Evolutionary conservation across 129 eudicot genomes (phyloP).

Genomic region (Helianthus annuus): DNA sequence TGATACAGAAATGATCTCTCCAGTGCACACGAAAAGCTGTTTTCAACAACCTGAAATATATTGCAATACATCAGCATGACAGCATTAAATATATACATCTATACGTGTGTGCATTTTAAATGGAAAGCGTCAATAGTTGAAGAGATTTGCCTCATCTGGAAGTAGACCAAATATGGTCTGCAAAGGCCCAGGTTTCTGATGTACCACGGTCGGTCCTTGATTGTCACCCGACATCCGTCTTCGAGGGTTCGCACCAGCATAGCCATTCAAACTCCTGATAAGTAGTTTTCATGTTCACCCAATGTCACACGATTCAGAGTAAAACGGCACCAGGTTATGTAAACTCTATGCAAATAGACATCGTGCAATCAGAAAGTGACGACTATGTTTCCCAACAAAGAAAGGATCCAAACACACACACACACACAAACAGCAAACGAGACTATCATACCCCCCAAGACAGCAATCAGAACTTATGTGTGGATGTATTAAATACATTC

Average conservation of each 20-base stretch:
- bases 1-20: constrained; percentile 97
- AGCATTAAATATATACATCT: too few species aligned
- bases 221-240: constrained; percentile 50
- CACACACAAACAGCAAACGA: too few species aligned
- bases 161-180: constrained; percentile 83
- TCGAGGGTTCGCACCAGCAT: constrained; percentile 71
- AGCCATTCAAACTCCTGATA: constrained; percentile 55
- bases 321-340: too few species aligned
- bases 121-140: background rate
- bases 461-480: too few species aligned
- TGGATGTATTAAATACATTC: too few species aligned
- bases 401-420: too few species aligned
- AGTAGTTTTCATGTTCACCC: background rate
- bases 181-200: constrained; percentile 95
- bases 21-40: constrained; percentile 97
- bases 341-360: too few species aligned
- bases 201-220: constrained; percentile 78
- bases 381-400: too few species aligned
- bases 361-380: too few species aligned
- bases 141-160: constrained; percentile 76
- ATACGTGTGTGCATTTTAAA: too few species aligned
- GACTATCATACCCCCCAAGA: too few species aligned
- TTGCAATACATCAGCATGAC: background rate
- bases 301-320: too few species aligned
- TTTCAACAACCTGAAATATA: constrained; percentile 68